A percentile compares a stretch with the other conserved stretches of the same genome.
These are phyloP conservation scores for Penicillium sp. DNA, from an alignment of 2,329 filamentous ascomycete genomes.

Conservation along the genomic window DNA sequence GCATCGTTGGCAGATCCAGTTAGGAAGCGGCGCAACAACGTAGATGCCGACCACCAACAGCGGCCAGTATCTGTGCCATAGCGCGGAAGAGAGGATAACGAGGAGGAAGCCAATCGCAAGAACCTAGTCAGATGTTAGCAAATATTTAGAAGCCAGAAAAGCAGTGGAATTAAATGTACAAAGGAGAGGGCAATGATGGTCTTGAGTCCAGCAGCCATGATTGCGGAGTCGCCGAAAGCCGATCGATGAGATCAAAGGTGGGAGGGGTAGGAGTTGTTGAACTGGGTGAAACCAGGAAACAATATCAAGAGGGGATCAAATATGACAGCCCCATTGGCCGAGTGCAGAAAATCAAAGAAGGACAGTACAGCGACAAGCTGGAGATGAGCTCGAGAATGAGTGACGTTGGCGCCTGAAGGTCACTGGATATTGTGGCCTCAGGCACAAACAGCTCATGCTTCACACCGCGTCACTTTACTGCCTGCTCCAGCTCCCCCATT, in stretches of 20 bases:
- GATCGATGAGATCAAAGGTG: slow-evolving; percentile 3
- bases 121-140: slow-evolving; percentile 52
- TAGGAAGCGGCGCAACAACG: slow-evolving; percentile 86
- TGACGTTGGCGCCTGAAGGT: slow-evolving; percentile 34
- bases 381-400: slow-evolving; percentile 21
- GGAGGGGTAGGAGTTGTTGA: slow-evolving; percentile 5
- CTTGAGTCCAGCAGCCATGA: slow-evolving; percentile 82
- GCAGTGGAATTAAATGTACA: slow-evolving; percentile 52
- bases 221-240: slow-evolving; percentile 29
- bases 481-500: slow-evolving; percentile 29
- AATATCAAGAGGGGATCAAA: slow-evolving; percentile 4
- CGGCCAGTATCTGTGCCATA: slow-evolving; percentile 92
- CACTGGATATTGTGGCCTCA: slow-evolving; percentile 27
- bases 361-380: slow-evolving; percentile 2
- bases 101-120: slow-evolving; percentile 98
- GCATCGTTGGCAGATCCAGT: slow-evolving; percentile 90
- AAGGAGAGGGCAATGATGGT: slow-evolving; percentile 99
- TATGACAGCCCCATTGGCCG: slow-evolving; percentile 20
- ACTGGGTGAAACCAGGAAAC: slow-evolving; percentile 1
- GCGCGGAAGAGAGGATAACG: slow-evolving; percentile 93
- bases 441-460: slow-evolving; percentile 29
- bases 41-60: slow-evolving; percentile 95
- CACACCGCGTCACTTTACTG: slow-evolving; percentile 38
- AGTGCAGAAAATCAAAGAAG: slow-evolving; percentile 8
- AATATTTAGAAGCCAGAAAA: neutral